phyloP scores from a whole-genome alignment of 148 eudicot genomes.

The Fagopyrum homotropicum region DNA sequence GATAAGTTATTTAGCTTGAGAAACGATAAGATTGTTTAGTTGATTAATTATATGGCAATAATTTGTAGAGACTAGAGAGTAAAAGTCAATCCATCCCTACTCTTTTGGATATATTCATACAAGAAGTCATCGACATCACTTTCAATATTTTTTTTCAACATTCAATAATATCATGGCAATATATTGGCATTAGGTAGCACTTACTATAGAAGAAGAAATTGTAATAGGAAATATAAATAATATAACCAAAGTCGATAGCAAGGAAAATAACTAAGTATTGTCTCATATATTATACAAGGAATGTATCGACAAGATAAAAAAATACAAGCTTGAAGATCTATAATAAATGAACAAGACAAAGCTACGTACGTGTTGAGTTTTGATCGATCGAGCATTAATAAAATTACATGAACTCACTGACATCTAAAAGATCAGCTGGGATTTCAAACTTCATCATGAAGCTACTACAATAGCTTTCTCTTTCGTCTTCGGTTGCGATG shows the following conservation, averaged over 20 bases:
- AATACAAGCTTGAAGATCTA: neutral
- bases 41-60: neutral
- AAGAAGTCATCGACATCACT: neutral
- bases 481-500: constrained; percentile 48
- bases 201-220: neutral
- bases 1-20: too few relatives aligned
- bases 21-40: neutral
- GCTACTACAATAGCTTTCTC: constrained; percentile 58
- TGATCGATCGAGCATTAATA: constrained; percentile 13
- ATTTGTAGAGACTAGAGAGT: neutral
- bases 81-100: neutral
- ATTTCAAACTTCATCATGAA: constrained; percentile 52
- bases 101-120: neutral
- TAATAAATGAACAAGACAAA: neutral
- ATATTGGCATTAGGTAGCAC: neutral
- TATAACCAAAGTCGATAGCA: too few relatives aligned
- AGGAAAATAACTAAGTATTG: neutral
- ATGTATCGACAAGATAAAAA: constrained; percentile 1
- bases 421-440: constrained; percentile 44
- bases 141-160: neutral
- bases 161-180: constrained; percentile 8
- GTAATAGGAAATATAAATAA: neutral
- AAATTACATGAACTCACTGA: constrained; percentile 39
- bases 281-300: neutral
- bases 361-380: neutral